phyloP scores from a whole-genome alignment of 2,329 filamentous ascomycete species.

The Trichoderma citrinoviride region DNA sequence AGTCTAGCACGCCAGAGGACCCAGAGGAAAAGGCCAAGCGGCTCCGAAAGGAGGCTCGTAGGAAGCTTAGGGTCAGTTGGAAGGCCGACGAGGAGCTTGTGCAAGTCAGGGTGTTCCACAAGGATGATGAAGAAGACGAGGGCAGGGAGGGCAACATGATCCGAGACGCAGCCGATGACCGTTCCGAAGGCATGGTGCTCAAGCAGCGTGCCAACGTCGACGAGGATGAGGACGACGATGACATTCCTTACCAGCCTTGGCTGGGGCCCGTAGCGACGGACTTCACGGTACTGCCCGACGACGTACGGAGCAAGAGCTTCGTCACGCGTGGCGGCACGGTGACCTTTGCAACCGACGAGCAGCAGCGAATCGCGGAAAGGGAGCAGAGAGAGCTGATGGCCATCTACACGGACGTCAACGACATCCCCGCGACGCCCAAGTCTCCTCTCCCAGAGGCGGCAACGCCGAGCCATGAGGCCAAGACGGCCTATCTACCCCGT shows the following conservation, averaged over 20 bases:
- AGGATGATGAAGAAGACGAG: slow-evolving; percentile 68
- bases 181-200: slow-evolving; percentile 68
- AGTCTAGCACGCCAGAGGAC: slow-evolving; percentile 59
- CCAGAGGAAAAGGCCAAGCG: slow-evolving; percentile 65
- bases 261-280: slow-evolving; percentile 47
- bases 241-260: slow-evolving; percentile 54
- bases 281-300: slow-evolving; percentile 47
- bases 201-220: slow-evolving; percentile 51
- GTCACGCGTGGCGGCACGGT: slow-evolving; percentile 54
- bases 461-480: slow-evolving; percentile 28
- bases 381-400: slow-evolving; percentile 61
- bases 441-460: slow-evolving; percentile 45
- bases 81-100: slow-evolving; percentile 65
- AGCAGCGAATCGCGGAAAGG: slow-evolving; percentile 53
- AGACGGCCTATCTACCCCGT: slow-evolving; percentile 38
- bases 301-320: slow-evolving; percentile 48
- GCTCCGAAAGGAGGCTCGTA: slow-evolving; percentile 68
- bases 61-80: slow-evolving; percentile 68
- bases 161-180: slow-evolving; percentile 69
- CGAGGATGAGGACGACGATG: slow-evolving; percentile 58
- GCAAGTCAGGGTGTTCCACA: slow-evolving; percentile 66
- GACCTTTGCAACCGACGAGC: slow-evolving; percentile 53
- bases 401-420: slow-evolving; percentile 53
- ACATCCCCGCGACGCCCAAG: slow-evolving; percentile 57
- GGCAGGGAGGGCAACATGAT: slow-evolving; percentile 66